A percentile compares a stretch with the other conserved stretches of the same genome.
phyloP scores from a whole-genome alignment of 2,329 filamentous ascomycete genomes.

The Myriosclerotinia duriaeana region DNA sequence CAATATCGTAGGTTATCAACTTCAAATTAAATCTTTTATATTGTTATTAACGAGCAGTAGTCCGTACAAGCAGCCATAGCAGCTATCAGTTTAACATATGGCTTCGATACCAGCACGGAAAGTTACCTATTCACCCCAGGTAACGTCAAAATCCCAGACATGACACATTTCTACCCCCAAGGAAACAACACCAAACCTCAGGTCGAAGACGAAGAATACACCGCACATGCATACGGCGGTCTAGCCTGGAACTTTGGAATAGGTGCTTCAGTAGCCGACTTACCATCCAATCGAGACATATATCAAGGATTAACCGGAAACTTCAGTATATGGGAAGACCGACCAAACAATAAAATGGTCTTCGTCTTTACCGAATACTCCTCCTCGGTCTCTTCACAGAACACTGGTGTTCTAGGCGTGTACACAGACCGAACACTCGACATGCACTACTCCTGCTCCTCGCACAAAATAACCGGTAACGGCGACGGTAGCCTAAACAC shows the following conservation, averaged over 20 bases:
- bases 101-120: conserved; percentile 44
- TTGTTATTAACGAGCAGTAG: conserved; percentile 30
- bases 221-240: conserved; percentile 47
- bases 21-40: no score
- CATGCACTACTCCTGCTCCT: conserved; percentile 38
- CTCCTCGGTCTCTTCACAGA: conserved; percentile 1
- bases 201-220: conserved; percentile 44
- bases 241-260: conserved; percentile 41
- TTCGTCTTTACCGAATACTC: conserved; percentile 43
- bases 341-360: neutral
- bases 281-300: neutral
- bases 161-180: conserved; percentile 42
- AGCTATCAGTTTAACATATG: conserved; percentile 46
- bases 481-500: conserved; percentile 38
- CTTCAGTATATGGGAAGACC: conserved; percentile 10
- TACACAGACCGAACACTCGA: conserved; percentile 42
- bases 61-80: conserved; percentile 47
- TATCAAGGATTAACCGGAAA: neutral
- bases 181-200: conserved; percentile 30
- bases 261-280: conserved; percentile 24
- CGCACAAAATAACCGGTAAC: conserved; percentile 39
- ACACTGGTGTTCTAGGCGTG: conserved; percentile 32
- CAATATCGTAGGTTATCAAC: conserved; percentile 37
- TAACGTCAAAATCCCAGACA: conserved; percentile 42
- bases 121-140: conserved; percentile 41